These are phyloP conservation scores for Begonia peltatifolia DNA, from an alignment of 306 rosid genomes.

Conservation along the genomic window DNA sequence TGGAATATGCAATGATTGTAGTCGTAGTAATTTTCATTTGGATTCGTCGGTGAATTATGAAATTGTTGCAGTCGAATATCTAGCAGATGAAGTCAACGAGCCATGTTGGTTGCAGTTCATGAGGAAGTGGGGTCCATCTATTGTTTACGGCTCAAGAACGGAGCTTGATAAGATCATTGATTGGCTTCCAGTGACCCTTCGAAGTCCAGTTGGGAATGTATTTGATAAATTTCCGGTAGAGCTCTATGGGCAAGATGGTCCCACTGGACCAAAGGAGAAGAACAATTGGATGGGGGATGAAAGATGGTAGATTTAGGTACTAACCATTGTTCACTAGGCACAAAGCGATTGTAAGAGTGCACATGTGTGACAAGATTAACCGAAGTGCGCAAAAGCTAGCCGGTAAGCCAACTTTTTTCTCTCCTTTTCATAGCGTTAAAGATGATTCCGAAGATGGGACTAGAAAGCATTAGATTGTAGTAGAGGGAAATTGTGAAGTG, in stretches of 20 bases:
- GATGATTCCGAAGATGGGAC: too few species aligned
- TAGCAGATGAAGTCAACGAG: slow-evolving; percentile 26
- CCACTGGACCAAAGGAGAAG: slow-evolving; percentile 62
- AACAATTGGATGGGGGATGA: slow-evolving; percentile 52
- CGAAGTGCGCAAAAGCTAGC: too few species aligned
- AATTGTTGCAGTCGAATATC: slow-evolving; percentile 34
- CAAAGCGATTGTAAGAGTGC: too few species aligned
- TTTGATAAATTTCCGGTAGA: slow-evolving; percentile 29
- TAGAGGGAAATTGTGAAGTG: too few species aligned
- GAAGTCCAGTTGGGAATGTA: slow-evolving; percentile 15
- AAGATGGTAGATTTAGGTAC: slow-evolving; percentile 11
- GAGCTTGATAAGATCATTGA: slow-evolving; percentile 28
- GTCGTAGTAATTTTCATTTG: slow-evolving; percentile 17
- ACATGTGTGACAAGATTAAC: too few species aligned
- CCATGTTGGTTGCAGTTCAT: slow-evolving; percentile 45
- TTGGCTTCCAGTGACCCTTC: slow-evolving; percentile 18
- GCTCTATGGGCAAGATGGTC: slow-evolving; percentile 44
- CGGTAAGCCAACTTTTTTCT: too few species aligned
- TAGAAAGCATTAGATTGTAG: too few species aligned
- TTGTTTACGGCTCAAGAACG: slow-evolving; percentile 30
- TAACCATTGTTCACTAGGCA: too few species aligned
- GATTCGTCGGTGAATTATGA: slow-evolving; percentile 35
- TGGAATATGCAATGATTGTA: slow-evolving; percentile 41
- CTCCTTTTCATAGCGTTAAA: too few species aligned
- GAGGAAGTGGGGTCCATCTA: slow-evolving; percentile 50